phyloP scores from a whole-genome alignment of 225 moss, liverwort and hornwort genomes.

The Climacium dendroides region DNA sequence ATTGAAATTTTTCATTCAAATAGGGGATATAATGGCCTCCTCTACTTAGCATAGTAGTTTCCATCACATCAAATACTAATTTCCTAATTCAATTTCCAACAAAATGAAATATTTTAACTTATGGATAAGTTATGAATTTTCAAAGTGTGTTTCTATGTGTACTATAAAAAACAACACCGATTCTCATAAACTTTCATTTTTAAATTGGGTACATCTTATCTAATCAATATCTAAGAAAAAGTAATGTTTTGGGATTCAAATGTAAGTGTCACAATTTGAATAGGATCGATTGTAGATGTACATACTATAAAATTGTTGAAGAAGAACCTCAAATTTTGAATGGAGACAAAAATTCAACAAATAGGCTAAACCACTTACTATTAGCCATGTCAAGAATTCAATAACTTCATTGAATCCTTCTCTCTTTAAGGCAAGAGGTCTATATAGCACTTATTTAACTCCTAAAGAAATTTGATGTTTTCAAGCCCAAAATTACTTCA shows the following conservation, averaged over 20 bases:
- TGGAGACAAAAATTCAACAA: no score
- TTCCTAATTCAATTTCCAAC: not conserved
- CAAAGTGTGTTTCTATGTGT: no score
- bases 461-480: no score
- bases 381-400: rapidly evolving
- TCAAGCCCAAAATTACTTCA: no score
- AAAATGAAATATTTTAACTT: not conserved
- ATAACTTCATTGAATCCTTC: no score
- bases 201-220: not conserved
- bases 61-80: not conserved
- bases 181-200: not conserved
- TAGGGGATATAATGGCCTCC: rapidly evolving
- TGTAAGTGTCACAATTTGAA: not conserved
- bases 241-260: not conserved
- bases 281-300: rapidly evolving
- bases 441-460: no score
- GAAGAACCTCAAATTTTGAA: no score
- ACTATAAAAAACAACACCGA: not conserved
- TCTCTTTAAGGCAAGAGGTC: no score
- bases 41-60: not conserved
- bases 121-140: not conserved
- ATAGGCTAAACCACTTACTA: no score
- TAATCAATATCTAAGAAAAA: not conserved
- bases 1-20: not conserved
- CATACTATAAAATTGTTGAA: no score